Evolutionary conservation across 306 rosid species (phyloP).

Genomic region (Gleditsia sinensis): DNA sequence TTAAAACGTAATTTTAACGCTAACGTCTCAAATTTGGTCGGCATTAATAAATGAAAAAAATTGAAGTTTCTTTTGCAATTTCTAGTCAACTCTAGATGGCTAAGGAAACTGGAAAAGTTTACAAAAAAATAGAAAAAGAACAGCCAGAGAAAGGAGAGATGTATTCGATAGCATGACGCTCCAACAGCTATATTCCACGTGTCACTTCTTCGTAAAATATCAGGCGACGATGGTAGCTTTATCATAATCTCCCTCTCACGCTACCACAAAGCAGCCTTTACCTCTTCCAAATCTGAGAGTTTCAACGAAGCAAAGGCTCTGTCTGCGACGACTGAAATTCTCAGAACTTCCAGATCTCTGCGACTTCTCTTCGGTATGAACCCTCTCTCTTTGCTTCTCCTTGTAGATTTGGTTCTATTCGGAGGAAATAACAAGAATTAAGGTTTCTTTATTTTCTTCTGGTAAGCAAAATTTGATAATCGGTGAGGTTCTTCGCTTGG

Average conservation of each 20-base stretch:
- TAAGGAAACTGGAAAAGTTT: no score
- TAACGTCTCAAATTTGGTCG: not conserved
- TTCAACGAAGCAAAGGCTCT: conserved; percentile 12
- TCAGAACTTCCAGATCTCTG: not conserved
- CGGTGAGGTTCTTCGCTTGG: conserved; percentile 14
- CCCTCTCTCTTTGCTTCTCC: not conserved
- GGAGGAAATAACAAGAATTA: not conserved
- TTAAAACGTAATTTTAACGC: no score
- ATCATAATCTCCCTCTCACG: not conserved
- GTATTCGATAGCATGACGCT: not conserved
- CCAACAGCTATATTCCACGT: conserved; percentile 33
- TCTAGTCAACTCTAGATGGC: no score
- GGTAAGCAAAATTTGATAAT: conserved; percentile 11
- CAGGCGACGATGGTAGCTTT: not conserved
- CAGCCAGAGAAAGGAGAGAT: not conserved
- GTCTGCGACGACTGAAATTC: not conserved
- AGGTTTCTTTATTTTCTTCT: not conserved
- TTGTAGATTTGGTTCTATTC: not conserved
- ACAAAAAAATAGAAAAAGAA: no score
- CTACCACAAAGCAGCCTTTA: not conserved
- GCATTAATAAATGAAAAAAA: not conserved
- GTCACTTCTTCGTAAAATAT: not conserved
- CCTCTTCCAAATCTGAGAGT: not conserved
- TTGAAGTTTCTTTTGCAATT: no score
- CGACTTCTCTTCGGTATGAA: conserved; percentile 2